Base-by-base conservation (phyloP, 2,329 filamentous ascomycete species). In the Kalaharituber pfeilii region DNA sequence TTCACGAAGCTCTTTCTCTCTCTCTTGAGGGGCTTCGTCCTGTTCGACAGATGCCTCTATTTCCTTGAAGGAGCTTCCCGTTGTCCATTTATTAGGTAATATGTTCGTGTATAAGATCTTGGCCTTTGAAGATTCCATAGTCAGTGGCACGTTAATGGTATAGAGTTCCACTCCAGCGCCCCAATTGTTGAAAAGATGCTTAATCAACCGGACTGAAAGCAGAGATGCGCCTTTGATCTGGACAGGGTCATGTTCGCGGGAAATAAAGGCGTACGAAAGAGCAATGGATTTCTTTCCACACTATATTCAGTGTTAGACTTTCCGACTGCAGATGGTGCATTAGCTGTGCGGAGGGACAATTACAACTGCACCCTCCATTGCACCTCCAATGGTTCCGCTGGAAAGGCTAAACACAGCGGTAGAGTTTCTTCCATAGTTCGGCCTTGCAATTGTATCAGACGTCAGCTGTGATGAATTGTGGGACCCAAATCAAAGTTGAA, bases 241-340 rank as follows among this genome's bases (percentile, higher is more conserved):
- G 24, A 75, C 74, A 1, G 84, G 81, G 63, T 94, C 84, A 67
- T 95, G 88, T 66, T 86, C 84, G 56, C 81, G 76, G 54, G 80
- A 79, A 69, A 88, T 91, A 70, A 95, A 96, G 22, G 89, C 91
- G 67, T 86, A 98, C 50, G 80, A 86, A 39, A 98, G 70, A 0
- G 91, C 91, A 60, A 98, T 83, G 11, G 86, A 75, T 62, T 74
- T 79, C 57, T 73, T 73, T 36, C 75, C 75, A 64, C 82, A 88
- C 1, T 59, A 22, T 26, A 47, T 5, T 18, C 20, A 22, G 2
- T 2, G 26, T 20, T 20, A 26, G 25, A 30, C 22, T 20, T 20
- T 15, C 9, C 26, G 25, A 44, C 29, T 20, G 36, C 22, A 29
- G 6, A 6, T 15, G 3, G 18, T 22, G 26, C 8, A 15, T 45